These are phyloP conservation scores for Cladosporium cucumerinum DNA, from an alignment of 2,329 filamentous ascomycete genomes.

Conservation along the genomic window DNA sequence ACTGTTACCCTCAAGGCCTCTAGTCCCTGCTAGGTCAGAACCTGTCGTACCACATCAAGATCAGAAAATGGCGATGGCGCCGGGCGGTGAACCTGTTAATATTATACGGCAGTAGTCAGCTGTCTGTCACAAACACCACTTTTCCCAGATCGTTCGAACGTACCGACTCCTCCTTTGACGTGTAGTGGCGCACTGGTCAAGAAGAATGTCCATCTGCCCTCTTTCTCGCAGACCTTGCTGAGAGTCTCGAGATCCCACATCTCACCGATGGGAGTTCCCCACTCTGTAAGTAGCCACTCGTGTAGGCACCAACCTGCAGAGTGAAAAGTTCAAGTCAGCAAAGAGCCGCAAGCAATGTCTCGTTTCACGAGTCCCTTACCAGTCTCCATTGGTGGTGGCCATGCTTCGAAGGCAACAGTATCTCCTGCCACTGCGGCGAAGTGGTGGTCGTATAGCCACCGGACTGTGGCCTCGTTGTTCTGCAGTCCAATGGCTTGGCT, in stretches of 20 bases:
- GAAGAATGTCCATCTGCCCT: slow-evolving; percentile 39
- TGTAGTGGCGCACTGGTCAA: slow-evolving; percentile 41
- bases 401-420: slow-evolving; percentile 34
- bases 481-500: slow-evolving; percentile 38
- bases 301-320: slow-evolving; percentile 32
- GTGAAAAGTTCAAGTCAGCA: not conserved
- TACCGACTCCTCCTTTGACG: slow-evolving; percentile 34
- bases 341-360: slow-evolving; percentile 2
- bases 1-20: not conserved
- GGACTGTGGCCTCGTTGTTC: slow-evolving; percentile 46
- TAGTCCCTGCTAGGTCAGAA: not conserved
- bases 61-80: slow-evolving; percentile 35
- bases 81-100: slow-evolving; percentile 20
- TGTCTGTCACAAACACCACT: not conserved
- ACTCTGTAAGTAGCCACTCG: slow-evolving; percentile 36
- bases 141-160: not conserved
- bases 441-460: slow-evolving; percentile 48
- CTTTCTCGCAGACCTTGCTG: slow-evolving; percentile 34
- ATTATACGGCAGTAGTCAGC: not conserved
- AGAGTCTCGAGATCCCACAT: slow-evolving; percentile 42
- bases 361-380: not conserved
- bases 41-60: not conserved
- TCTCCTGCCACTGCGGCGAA: slow-evolving; percentile 38
- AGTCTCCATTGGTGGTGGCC: slow-evolving; percentile 25
- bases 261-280: slow-evolving; percentile 43